A percentile compares a stretch with the other conserved stretches of the same genome.
phyloP scores from a whole-genome alignment of 2,329 filamentous ascomycete genomes.

The Fusarium sp. region DNA sequence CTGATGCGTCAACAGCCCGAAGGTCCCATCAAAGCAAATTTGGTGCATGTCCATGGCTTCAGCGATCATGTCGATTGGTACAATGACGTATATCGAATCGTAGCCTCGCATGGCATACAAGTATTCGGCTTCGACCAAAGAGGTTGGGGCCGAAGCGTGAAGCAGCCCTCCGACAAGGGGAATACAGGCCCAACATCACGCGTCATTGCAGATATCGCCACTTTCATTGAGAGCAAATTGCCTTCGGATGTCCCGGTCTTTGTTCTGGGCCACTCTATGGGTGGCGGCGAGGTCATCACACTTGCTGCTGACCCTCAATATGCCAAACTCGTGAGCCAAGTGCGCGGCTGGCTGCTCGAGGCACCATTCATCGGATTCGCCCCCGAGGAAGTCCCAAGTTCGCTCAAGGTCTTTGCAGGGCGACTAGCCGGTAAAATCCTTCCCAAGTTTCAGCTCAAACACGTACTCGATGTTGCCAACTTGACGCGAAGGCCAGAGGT shows the following conservation, averaged over 20 bases:
- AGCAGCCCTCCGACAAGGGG: constrained; percentile 70
- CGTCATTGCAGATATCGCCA: constrained; percentile 82
- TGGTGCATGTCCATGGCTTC: constrained; percentile 90
- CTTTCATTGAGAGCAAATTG: constrained; percentile 73
- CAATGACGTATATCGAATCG: constrained; percentile 74
- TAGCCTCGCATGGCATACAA: constrained; percentile 78
- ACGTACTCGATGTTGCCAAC: constrained; percentile 71
- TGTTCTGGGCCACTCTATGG: constrained; percentile 92
- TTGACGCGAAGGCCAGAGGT: constrained; percentile 75
- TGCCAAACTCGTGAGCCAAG: constrained; percentile 64
- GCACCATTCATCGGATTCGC: constrained; percentile 83
- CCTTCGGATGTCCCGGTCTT: constrained; percentile 73
- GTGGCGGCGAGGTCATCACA: constrained; percentile 79
- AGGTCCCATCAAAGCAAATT: constrained; percentile 70
- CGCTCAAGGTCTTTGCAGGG: constrained; percentile 72
- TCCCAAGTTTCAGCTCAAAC: constrained; percentile 73
- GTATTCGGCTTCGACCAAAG: constrained; percentile 84
- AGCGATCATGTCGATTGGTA: constrained; percentile 87
- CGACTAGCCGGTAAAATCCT: constrained; percentile 74
- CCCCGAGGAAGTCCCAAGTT: constrained; percentile 70
- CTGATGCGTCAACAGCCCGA: constrained; percentile 58
- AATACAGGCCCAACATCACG: constrained; percentile 77
- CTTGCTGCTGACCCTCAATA: constrained; percentile 63
- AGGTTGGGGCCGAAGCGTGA: constrained; percentile 85
- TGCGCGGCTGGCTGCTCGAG: constrained; percentile 80